A percentile compares a stretch with the other conserved stretches of the same genome.
Evolutionary conservation across 2,329 filamentous ascomycete genomes (phyloP).

Genomic region (Beauveria brongniartii): DNA sequence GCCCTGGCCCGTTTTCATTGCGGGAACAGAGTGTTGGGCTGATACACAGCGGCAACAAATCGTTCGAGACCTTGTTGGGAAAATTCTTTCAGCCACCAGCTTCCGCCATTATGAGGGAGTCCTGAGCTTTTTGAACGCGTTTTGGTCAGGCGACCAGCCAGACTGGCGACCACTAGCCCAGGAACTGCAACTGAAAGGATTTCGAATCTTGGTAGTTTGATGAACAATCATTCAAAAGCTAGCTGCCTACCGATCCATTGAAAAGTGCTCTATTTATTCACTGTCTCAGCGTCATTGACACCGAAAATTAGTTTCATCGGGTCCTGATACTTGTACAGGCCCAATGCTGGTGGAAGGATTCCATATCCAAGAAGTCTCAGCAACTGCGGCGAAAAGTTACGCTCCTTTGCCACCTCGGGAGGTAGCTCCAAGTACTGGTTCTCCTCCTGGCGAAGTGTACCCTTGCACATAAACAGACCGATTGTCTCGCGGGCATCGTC

Average conservation of each 20-base stretch:
- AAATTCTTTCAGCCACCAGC: conserved; percentile 16
- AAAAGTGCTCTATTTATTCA: conserved; percentile 11
- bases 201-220: conserved; percentile 18
- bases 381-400: conserved; percentile 23
- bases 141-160: conserved; percentile 18
- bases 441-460: conserved; percentile 25
- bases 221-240: not conserved
- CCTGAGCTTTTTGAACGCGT: conserved; percentile 17
- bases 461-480: conserved; percentile 28
- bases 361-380: conserved; percentile 27
- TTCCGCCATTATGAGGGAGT: conserved; percentile 19
- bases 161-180: conserved; percentile 22
- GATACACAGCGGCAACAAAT: conserved; percentile 15
- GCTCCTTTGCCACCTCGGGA: conserved; percentile 20
- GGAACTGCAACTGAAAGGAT: conserved; percentile 16
- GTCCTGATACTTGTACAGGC: conserved; percentile 28
- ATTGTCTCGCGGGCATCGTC: conserved; percentile 23
- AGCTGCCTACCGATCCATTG: not conserved
- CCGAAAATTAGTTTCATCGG: conserved; percentile 29
- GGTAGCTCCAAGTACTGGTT: conserved; percentile 26
- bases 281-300: conserved; percentile 28
- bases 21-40: conserved; percentile 20
- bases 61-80: conserved; percentile 14
- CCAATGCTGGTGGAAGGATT: conserved; percentile 25
- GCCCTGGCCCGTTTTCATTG: conserved; percentile 23